phyloP scores from a whole-genome alignment of 352 stramenopile species.

The Peronospora belbahrii region DNA sequence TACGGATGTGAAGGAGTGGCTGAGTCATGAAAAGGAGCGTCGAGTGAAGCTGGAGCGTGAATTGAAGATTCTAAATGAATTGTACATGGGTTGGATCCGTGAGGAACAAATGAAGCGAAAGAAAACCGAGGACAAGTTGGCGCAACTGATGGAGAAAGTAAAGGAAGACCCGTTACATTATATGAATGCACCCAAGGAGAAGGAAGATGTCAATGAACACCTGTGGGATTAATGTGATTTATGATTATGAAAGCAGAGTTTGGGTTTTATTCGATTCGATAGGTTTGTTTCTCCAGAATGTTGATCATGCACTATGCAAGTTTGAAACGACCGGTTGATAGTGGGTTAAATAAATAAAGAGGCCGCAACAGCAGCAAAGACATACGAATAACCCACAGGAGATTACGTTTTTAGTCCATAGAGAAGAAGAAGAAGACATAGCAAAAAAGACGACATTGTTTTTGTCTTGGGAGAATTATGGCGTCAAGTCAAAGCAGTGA shows the following conservation, averaged over 20 bases:
- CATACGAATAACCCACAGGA: too few species aligned
- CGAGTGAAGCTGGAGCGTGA: conserved; percentile 68
- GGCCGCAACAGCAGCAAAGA: too few species aligned
- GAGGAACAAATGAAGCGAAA: conserved; percentile 76
- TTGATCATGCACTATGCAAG: conserved; percentile 1
- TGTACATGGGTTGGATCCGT: conserved; percentile 82
- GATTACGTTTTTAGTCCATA: too few species aligned
- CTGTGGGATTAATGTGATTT: too few species aligned
- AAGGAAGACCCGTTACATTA: conserved; percentile 11
- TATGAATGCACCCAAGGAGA: conserved; percentile 5
- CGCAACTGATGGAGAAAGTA: conserved; percentile 31
- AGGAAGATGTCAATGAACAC: too few species aligned
- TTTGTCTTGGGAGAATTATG: conserved; percentile 26
- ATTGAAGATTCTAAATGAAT: conserved; percentile 68
- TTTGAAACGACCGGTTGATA: conserved; percentile 21
- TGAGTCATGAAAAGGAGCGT: conserved; percentile 62
- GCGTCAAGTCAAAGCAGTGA: conserved; percentile 80
- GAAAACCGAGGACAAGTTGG: conserved; percentile 48
- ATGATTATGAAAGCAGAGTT: too few species aligned
- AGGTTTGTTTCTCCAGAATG: too few species aligned
- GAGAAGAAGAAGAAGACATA: too few species aligned
- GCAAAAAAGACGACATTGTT: too few species aligned
- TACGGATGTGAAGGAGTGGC: conserved; percentile 59
- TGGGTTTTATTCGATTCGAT: conserved; percentile 4
- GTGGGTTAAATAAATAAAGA: background rate